These are phyloP conservation scores for Fragaria ananassa DNA, from an alignment of 306 rosid species.

Conservation along the genomic window DNA sequence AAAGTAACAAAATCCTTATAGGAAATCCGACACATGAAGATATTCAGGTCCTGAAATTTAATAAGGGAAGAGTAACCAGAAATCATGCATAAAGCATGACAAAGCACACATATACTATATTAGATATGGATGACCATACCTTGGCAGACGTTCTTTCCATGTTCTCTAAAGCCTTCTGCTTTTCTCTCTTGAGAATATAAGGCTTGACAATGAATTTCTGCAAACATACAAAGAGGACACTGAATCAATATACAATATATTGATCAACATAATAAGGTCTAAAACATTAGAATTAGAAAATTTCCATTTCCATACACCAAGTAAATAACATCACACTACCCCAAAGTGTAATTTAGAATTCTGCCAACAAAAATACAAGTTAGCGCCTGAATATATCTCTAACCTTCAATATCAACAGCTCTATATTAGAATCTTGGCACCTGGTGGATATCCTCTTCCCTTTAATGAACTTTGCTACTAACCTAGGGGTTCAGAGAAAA, in stretches of 20 bases:
- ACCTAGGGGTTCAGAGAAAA: not conserved
- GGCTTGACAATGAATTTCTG: conserved; percentile 82
- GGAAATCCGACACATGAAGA: not conserved
- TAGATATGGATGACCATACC: conserved; percentile 44
- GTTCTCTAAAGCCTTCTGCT: conserved; percentile 73
- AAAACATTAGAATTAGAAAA: not conserved
- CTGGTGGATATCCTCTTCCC: not conserved
- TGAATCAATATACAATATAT: conserved; percentile 4
- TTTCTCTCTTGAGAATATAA: conserved; percentile 68
- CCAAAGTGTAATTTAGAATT: not conserved
- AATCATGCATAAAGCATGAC: conserved; percentile 1
- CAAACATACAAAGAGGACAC: conserved; percentile 27
- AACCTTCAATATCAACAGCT: not conserved
- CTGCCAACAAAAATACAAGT: not conserved
- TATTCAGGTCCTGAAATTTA: not conserved
- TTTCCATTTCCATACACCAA: not conserved
- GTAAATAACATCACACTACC: not conserved
- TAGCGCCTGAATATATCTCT: not conserved
- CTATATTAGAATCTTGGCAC: not conserved
- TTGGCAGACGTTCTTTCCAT: conserved; percentile 59
- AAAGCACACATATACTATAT: not conserved
- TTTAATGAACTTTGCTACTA: not conserved
- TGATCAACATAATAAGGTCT: not conserved
- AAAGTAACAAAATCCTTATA: not conserved
- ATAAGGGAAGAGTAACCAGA: not conserved